These are phyloP conservation scores for Peniophora sp. DNA, from an alignment of 1,284 basidiomycete species.

Conservation along the genomic window DNA sequence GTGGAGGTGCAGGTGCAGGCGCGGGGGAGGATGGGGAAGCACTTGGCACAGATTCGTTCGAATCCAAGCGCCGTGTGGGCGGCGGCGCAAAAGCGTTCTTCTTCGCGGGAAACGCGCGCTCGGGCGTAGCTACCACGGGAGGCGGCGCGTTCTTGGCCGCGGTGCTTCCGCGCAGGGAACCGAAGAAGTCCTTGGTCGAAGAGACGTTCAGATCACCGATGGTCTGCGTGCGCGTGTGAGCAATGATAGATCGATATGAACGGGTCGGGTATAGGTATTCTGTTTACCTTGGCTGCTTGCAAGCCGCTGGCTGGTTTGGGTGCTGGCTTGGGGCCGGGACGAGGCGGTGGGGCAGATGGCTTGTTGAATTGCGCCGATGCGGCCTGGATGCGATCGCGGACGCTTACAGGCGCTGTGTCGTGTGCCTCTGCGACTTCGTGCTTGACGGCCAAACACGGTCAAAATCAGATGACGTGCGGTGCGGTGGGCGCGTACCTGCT, in stretches of 20 bases:
- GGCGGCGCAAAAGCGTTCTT: conserved; percentile 49
- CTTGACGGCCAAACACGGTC: not conserved
- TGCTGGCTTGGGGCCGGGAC: not conserved
- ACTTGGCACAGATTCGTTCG: conserved; percentile 19
- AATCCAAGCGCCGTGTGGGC: conserved; percentile 28
- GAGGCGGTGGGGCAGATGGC: not conserved
- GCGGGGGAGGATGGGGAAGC: conserved; percentile 10
- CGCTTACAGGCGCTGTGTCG: not conserved
- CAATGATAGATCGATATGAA: not conserved
- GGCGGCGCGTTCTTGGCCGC: conserved; percentile 32
- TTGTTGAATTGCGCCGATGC: not conserved
- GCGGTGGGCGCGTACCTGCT: not conserved
- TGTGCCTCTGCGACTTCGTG: not conserved
- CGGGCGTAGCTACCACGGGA: conserved; percentile 26
- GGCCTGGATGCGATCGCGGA: not conserved
- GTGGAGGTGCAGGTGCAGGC: conserved; percentile 16
- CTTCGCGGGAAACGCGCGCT: conserved; percentile 35
- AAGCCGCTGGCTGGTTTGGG: not conserved
- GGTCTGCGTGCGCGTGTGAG: conserved; percentile 28
- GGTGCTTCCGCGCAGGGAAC: conserved; percentile 34
- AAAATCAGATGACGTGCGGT: not conserved
- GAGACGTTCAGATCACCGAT: conserved; percentile 53
- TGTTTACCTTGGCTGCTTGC: too few relatives aligned
- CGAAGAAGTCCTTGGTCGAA: conserved; percentile 41
- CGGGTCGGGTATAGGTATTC: too few relatives aligned